Conservation (phyloP, 768 basidiomycete genomes). For the Boletus subcaerulescens region DNA sequence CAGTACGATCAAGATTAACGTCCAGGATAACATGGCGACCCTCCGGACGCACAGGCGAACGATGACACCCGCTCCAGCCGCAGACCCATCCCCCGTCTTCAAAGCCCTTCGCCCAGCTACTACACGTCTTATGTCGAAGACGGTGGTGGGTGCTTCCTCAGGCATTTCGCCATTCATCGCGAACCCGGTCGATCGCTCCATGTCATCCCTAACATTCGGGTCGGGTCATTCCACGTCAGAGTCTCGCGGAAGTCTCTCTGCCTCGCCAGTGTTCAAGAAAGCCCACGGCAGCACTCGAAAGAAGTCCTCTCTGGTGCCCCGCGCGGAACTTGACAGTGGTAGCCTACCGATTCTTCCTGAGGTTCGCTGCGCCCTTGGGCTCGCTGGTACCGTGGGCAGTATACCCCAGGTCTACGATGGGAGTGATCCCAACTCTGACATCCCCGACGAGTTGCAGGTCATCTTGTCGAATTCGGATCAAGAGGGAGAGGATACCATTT, state of each 20-base stretch:
- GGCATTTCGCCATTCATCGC: constrained; percentile 27
- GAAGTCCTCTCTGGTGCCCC: constrained; percentile 23
- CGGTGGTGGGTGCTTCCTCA: constrained; percentile 24
- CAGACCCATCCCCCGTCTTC: constrained; percentile 57
- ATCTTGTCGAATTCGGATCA: constrained; percentile 49
- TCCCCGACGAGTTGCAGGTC: constrained; percentile 72
- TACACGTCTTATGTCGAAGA: constrained; percentile 21
- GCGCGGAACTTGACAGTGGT: constrained; percentile 13
- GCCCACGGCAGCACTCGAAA: constrained; percentile 22
- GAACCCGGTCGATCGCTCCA: constrained; percentile 25
- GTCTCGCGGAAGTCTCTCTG: constrained; percentile 16
- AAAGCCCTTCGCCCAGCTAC: constrained; percentile 54
- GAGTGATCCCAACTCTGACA: constrained; percentile 72
- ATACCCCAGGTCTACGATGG: constrained; percentile 46
- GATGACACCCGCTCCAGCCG: constrained; percentile 54
- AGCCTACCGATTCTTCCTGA: constrained; percentile 46
- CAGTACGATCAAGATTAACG: constrained; percentile 12
- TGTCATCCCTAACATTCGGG: constrained; percentile 38
- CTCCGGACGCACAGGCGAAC: constrained; percentile 48
- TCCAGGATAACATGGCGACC: constrained; percentile 28
- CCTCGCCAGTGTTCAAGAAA: constrained; percentile 38
- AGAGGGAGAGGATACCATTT: constrained; percentile 42
- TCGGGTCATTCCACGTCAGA: constrained; percentile 32
- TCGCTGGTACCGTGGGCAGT: constrained; percentile 57
- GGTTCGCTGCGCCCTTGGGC: constrained; percentile 54